These are phyloP conservation scores for Populus alba DNA, from an alignment of 345 rosid genomes.

Conservation along the genomic window DNA sequence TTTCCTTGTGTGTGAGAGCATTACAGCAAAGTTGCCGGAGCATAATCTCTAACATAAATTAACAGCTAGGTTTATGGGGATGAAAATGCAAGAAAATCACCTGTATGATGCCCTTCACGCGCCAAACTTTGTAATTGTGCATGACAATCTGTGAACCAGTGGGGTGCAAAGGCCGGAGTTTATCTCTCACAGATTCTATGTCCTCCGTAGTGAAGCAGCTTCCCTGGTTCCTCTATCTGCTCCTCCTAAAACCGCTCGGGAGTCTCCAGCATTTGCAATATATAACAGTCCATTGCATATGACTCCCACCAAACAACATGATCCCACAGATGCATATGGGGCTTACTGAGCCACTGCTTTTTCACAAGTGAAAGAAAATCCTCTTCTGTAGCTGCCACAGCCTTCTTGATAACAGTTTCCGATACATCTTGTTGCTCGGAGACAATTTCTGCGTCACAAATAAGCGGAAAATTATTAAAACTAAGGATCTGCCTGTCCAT, in stretches of 20 bases:
- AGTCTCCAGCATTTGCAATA: slow-evolving; percentile 76
- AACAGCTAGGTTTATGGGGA: too few species aligned
- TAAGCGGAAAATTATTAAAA: neutral
- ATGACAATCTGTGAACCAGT: slow-evolving; percentile 57
- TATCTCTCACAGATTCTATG: slow-evolving; percentile 56
- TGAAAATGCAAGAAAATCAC: slow-evolving; percentile 25
- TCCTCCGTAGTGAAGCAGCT: slow-evolving; percentile 60
- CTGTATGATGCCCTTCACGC: slow-evolving; percentile 85
- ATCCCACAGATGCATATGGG: slow-evolving; percentile 77
- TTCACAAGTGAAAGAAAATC: slow-evolving; percentile 54
- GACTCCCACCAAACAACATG: slow-evolving; percentile 72
- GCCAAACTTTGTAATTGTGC: slow-evolving; percentile 68
- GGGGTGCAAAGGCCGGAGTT: slow-evolving; percentile 66
- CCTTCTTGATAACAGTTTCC: slow-evolving; percentile 48
- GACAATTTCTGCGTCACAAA: slow-evolving; percentile 43
- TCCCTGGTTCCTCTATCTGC: slow-evolving; percentile 34
- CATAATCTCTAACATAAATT: neutral
- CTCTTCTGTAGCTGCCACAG: slow-evolving; percentile 58
- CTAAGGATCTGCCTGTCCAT: neutral
- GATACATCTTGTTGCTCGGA: slow-evolving; percentile 49
- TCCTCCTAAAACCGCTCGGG: slow-evolving; percentile 69
- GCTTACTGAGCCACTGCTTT: slow-evolving; percentile 60
- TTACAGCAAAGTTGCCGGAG: too few species aligned
- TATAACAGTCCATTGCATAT: slow-evolving; percentile 63
- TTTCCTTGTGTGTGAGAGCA: too few species aligned